Evolutionary conservation across 495 filamentous ascomycete species (phyloP).

Genomic region (Thermochaetoides thermophila): DNA sequence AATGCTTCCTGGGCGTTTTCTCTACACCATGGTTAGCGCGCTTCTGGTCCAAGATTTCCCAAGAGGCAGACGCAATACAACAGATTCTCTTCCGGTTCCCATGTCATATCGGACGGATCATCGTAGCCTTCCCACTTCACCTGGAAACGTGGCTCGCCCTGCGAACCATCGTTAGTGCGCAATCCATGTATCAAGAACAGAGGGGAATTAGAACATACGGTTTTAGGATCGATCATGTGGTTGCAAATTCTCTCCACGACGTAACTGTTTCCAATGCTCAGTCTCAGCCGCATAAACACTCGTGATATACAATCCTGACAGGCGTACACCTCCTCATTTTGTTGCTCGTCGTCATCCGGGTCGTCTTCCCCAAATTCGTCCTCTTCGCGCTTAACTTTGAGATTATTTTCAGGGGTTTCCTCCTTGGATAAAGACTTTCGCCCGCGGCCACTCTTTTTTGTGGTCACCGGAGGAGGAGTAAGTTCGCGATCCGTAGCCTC

Average conservation of each 20-base stretch:
- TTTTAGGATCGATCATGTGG: slow-evolving; percentile 38
- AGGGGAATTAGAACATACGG: too few species aligned
- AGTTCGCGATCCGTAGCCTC: slow-evolving; percentile 1
- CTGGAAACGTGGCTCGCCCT: slow-evolving; percentile 31
- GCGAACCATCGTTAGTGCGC: slow-evolving; percentile 1
- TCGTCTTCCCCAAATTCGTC: slow-evolving; percentile 23
- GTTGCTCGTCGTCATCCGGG: slow-evolving; percentile 22
- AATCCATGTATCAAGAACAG: too few species aligned
- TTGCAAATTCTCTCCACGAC: slow-evolving; percentile 43
- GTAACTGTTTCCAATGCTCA: too few species aligned
- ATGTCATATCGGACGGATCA: slow-evolving; percentile 41
- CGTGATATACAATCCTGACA: too few species aligned
- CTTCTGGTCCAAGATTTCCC: neutral
- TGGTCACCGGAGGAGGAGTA: slow-evolving; percentile 5
- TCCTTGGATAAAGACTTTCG: slow-evolving; percentile 8
- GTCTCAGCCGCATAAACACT: too few species aligned
- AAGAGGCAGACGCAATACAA: slow-evolving; percentile 16
- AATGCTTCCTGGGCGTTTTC: slow-evolving; percentile 31
- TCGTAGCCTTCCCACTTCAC: slow-evolving; percentile 52
- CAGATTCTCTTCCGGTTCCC: slow-evolving; percentile 47
- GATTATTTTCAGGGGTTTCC: slow-evolving; percentile 6
- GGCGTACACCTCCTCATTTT: slow-evolving; percentile 30
- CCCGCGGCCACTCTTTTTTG: slow-evolving; percentile 10
- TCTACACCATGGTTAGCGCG: slow-evolving; percentile 11
- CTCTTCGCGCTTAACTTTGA: slow-evolving; percentile 11